A percentile compares a stretch with the other conserved stretches of the same genome.
These are phyloP conservation scores for Blastocystis sp. DNA, from an alignment of 352 stramenopile species.

Conservation along the genomic window DNA sequence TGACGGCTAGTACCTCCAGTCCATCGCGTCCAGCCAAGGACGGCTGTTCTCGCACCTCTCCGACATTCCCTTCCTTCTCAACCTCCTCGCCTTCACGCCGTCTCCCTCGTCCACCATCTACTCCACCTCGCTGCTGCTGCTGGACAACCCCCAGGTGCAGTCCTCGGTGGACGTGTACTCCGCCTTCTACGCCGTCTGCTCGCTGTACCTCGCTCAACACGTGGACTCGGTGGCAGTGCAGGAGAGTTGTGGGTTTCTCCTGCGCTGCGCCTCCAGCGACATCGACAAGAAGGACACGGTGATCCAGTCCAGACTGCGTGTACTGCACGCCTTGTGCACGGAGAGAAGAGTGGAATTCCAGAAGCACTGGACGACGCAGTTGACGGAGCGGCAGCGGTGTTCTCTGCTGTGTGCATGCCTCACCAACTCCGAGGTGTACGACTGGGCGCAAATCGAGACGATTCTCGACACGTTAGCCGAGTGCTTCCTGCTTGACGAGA, in stretches of 20 bases:
- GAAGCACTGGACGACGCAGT: not conserved
- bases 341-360: not conserved
- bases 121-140: not conserved
- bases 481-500: not conserved
- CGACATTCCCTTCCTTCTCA: not conserved
- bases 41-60: not conserved
- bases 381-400: not conserved
- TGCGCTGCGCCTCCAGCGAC: not conserved
- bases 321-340: not conserved
- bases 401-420: not conserved
- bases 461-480: not conserved
- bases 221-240: not conserved
- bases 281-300: not conserved
- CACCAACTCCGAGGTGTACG: no score
- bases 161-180: not conserved
- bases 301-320: not conserved
- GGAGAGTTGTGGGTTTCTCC: not conserved
- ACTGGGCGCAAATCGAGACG: no score
- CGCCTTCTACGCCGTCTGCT: not conserved
- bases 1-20: not conserved
- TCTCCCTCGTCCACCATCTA: not conserved
- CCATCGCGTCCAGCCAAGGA: not conserved
- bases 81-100: not conserved
- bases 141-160: not conserved
- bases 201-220: not conserved